Conservation (phyloP, 768 basidiomycete genomes). For the Tricholoma hemisulphureum region DNA sequence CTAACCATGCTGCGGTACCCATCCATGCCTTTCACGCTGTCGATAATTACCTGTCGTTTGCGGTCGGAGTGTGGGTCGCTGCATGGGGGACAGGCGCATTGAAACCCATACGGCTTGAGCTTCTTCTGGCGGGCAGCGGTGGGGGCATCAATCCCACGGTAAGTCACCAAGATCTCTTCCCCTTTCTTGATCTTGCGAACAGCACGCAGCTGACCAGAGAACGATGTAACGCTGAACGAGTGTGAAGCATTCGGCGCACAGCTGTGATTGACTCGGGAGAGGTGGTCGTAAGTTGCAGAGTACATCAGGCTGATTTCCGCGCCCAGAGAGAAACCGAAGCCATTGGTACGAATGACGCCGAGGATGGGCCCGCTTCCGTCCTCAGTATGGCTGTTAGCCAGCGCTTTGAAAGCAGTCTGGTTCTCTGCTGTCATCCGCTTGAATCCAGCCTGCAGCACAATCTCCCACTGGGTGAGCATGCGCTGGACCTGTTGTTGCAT, state of each 20-base stretch:
- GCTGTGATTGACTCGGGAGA: background rate
- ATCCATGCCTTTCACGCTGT: background rate
- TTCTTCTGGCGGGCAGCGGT: background rate
- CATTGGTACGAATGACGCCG: constrained; percentile 30
- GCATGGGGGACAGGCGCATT: background rate
- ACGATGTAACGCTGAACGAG: background rate
- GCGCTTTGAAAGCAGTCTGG: constrained; percentile 20
- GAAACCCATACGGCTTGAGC: background rate
- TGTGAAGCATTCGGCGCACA: background rate
- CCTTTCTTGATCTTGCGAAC: background rate
- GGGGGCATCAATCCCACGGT: background rate
- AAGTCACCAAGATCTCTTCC: background rate
- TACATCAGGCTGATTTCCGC: background rate
- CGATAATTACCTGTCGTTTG: background rate
- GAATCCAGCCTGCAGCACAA: constrained; percentile 14
- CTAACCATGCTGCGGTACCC: background rate
- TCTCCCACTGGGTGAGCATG: constrained; percentile 11
- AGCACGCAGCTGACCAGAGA: background rate
- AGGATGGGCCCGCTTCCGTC: constrained; percentile 32
- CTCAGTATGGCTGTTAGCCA: constrained; percentile 25
- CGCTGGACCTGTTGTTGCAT: background rate
- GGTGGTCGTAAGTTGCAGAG: background rate
- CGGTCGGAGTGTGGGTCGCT: background rate
- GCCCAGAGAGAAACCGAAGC: constrained; percentile 10
- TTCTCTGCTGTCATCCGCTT: constrained; percentile 21